A percentile compares a stretch with the other conserved stretches of the same genome.
phyloP scores from a whole-genome alignment of 495 filamentous ascomycete genomes.

The Thermochaetoides thermophila region DNA sequence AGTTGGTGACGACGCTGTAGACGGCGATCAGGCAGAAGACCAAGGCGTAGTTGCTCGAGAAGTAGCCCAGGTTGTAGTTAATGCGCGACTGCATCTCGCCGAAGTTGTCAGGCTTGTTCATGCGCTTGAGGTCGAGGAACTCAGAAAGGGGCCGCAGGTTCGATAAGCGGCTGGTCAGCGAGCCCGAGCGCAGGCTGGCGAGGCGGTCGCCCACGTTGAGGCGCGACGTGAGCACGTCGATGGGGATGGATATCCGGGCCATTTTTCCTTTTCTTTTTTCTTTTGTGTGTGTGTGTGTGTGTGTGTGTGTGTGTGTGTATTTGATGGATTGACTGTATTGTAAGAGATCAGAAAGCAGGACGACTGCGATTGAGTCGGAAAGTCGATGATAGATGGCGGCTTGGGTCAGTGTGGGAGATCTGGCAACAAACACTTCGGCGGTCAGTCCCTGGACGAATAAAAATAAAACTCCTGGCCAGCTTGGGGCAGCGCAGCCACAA shows the following conservation, averaged over 20 bases:
- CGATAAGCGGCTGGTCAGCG: slow-evolving; percentile 67
- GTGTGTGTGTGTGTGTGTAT: too few relatives aligned
- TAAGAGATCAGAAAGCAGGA: too few relatives aligned
- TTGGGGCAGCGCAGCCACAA: slow-evolving; percentile 1
- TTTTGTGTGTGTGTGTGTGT: too few relatives aligned
- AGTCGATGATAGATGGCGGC: neutral
- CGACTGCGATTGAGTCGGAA: too few relatives aligned
- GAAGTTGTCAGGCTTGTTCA: slow-evolving; percentile 88
- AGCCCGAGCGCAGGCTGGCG: slow-evolving; percentile 60
- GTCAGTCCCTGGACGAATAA: slow-evolving; percentile 13
- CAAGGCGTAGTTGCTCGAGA: slow-evolving; percentile 94
- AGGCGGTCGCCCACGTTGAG: slow-evolving; percentile 63
- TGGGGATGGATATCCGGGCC: slow-evolving; percentile 79
- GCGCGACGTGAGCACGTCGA: slow-evolving; percentile 81
- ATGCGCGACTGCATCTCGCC: slow-evolving; percentile 81
- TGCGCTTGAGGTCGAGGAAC: slow-evolving; percentile 87
- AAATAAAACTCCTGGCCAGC: slow-evolving; percentile 12
- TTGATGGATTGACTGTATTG: too few relatives aligned
- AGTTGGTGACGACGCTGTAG: slow-evolving; percentile 84
- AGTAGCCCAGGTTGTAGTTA: slow-evolving; percentile 94
- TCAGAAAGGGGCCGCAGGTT: slow-evolving; percentile 85
- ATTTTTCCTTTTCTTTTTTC: too few relatives aligned
- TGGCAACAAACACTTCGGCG: slow-evolving; percentile 17
- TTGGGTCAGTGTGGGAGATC: slow-evolving; percentile 10
- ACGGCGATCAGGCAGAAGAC: slow-evolving; percentile 90